Percentiles rank a stretch among this genome's conserved stretches.
These are phyloP conservation scores for Populus tomentosa DNA, from an alignment of 441 rosid genomes.

Conservation along the genomic window DNA sequence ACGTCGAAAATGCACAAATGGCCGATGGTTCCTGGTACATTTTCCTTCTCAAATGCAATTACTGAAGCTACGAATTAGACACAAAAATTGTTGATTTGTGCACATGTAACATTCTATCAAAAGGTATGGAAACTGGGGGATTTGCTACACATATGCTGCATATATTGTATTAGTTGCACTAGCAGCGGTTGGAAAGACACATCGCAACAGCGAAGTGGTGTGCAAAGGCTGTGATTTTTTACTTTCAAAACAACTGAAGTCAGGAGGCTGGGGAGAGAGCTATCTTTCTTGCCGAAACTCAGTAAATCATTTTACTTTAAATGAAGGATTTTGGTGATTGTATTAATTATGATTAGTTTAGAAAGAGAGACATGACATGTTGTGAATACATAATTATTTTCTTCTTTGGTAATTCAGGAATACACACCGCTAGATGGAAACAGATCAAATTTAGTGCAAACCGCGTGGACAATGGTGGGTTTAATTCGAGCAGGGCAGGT, in stretches of 20 bases:
- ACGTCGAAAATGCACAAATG: slow-evolving; percentile 37
- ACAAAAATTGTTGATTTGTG: not conserved
- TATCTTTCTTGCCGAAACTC: slow-evolving; percentile 43
- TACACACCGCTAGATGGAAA: slow-evolving; percentile 50
- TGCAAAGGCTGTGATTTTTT: slow-evolving; percentile 54
- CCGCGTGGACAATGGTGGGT: slow-evolving; percentile 73
- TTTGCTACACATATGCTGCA: slow-evolving; percentile 56
- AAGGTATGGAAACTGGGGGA: slow-evolving; percentile 63
- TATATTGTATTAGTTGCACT: slow-evolving; percentile 51
- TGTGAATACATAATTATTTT: no score
- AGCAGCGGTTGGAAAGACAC: slow-evolving; percentile 48
- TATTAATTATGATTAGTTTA: no score
- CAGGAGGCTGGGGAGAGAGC: slow-evolving; percentile 79
- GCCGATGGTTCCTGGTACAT: slow-evolving; percentile 54
- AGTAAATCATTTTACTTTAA: slow-evolving; percentile 15
- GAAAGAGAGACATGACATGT: no score
- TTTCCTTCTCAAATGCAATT: not conserved
- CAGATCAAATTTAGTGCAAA: slow-evolving; percentile 61
- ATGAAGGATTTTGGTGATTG: no score
- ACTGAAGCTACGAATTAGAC: no score
- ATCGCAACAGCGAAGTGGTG: slow-evolving; percentile 30
- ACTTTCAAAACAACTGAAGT: slow-evolving; percentile 34
- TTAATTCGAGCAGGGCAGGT: slow-evolving; percentile 57
- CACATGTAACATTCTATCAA: no score
- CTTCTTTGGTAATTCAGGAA: slow-evolving; percentile 20